Percentiles rank a stretch among this genome's conserved stretches.
Evolutionary conservation across 2,329 filamentous ascomycete genomes (phyloP).

Genomic region (Colletotrichum euphorbiae): DNA sequence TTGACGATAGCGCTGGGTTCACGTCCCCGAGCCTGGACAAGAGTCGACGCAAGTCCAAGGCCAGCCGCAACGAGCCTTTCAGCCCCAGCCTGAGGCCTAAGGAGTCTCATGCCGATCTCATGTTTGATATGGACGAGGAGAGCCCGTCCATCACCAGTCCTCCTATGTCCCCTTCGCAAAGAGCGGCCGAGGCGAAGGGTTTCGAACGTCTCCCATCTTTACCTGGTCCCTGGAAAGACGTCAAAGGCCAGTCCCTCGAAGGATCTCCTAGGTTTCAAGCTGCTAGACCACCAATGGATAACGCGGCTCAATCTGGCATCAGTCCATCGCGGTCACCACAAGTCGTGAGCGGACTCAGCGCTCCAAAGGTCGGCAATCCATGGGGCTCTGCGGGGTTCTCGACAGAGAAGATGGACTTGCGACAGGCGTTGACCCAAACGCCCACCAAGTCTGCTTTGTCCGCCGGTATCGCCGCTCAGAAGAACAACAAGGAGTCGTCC

Average conservation of each 20-base stretch:
- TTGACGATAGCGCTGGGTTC: conserved; percentile 69
- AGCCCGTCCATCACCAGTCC: conserved; percentile 52
- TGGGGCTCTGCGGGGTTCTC: conserved; percentile 65
- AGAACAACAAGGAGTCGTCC: conserved; percentile 51
- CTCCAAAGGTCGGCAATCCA: conserved; percentile 51
- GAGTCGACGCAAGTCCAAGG: conserved; percentile 59
- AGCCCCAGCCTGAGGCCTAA: conserved; percentile 78
- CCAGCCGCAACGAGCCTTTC: conserved; percentile 64
- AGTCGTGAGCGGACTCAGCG: conserved; percentile 3
- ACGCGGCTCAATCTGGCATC: background rate
- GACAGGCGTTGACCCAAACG: conserved; percentile 77
- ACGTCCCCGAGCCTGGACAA: conserved; percentile 57
- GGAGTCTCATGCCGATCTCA: conserved; percentile 78
- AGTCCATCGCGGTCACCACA: conserved; percentile 29
- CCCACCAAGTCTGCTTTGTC: conserved; percentile 66
- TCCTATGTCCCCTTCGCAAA: conserved; percentile 26
- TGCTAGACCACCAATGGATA: conserved; percentile 9
- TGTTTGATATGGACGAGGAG: conserved; percentile 95
- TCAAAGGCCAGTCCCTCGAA: conserved; percentile 45
- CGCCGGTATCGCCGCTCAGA: conserved; percentile 65
- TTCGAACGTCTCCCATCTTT: conserved; percentile 43
- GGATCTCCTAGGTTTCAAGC: conserved; percentile 20
- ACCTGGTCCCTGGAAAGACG: conserved; percentile 53
- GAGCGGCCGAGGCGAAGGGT: conserved; percentile 14
- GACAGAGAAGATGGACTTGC: conserved; percentile 76